A percentile compares a stretch with the other conserved stretches of the same genome.
phyloP scores from a whole-genome alignment of 768 basidiomycete species.

The Harrya chromipes region DNA sequence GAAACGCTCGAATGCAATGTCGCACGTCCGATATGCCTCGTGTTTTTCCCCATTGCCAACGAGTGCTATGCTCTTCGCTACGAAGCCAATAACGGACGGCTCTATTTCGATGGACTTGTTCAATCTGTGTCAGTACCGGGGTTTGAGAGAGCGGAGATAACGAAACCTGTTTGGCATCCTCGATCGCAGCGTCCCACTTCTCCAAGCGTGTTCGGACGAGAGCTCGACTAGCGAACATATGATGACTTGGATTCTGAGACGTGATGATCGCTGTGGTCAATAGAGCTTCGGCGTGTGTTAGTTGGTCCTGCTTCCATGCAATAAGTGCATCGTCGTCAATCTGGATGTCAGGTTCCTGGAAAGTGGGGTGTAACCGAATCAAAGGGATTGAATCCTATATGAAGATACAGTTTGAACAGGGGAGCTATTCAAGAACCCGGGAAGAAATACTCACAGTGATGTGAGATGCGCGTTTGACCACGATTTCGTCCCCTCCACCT shows the following conservation, averaged over 20 bases:
- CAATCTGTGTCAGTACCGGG: neutral
- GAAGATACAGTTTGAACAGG: no score
- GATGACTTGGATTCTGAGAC: neutral
- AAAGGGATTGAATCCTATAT: neutral
- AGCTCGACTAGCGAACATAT: neutral
- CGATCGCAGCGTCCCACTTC: neutral
- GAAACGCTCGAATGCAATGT: neutral
- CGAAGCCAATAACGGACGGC: neutral
- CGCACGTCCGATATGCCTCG: neutral
- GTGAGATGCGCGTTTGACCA: neutral
- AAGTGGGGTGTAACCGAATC: neutral
- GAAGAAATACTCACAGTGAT: neutral
- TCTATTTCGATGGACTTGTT: neutral
- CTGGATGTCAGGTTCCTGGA: neutral
- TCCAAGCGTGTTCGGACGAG: neutral
- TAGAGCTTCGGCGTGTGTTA: neutral
- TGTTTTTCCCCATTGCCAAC: neutral
- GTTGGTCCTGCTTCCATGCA: neutral
- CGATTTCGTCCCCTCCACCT: neutral
- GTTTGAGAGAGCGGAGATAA: neutral
- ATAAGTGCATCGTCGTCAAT: neutral
- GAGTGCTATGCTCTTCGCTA: constrained; percentile 1
- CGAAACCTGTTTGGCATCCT: neutral
- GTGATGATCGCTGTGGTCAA: neutral
- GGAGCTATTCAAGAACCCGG: no score